phyloP scores from a whole-genome alignment of 2,329 filamentous ascomycete species.

The Torrubiella hemipterigena region DNA sequence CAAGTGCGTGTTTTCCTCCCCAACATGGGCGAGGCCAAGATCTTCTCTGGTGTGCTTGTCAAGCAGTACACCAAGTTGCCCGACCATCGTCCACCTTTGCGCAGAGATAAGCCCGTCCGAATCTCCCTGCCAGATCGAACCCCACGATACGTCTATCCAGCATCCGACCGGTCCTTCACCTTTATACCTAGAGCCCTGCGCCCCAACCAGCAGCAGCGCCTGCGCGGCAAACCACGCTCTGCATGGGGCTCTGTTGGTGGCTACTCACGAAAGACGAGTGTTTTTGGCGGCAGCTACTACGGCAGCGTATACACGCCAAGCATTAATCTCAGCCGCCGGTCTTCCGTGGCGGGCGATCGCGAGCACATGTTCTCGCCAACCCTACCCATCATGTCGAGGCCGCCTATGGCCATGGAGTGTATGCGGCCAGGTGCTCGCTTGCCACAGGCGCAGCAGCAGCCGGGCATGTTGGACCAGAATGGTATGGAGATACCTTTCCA shows the following conservation, averaged over 20 bases:
- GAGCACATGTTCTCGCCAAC: constrained; percentile 72
- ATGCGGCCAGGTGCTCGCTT: constrained; percentile 69
- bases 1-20: constrained; percentile 74
- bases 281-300: constrained; percentile 57
- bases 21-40: constrained; percentile 57
- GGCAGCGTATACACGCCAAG: constrained; percentile 80
- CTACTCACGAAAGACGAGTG: constrained; percentile 70
- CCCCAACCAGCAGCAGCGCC: constrained; percentile 85
- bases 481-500: background rate
- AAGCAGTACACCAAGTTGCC: constrained; percentile 91
- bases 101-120: constrained; percentile 90
- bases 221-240: constrained; percentile 56
- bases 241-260: constrained; percentile 55
- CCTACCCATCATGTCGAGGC: constrained; percentile 63
- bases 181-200: constrained; percentile 92
- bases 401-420: constrained; percentile 47
- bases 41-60: constrained; percentile 65
- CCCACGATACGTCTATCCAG: constrained; percentile 84
- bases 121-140: constrained; percentile 74
- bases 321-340: constrained; percentile 76
- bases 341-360: constrained; percentile 56
- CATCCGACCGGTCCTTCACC: constrained; percentile 84
- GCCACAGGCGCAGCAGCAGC: constrained; percentile 44
- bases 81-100: constrained; percentile 84
- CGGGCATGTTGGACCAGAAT: too few relatives aligned